Conservation (phyloP, 2,329 filamentous ascomycete genomes). For the Trichoderma simmonsii region DNA sequence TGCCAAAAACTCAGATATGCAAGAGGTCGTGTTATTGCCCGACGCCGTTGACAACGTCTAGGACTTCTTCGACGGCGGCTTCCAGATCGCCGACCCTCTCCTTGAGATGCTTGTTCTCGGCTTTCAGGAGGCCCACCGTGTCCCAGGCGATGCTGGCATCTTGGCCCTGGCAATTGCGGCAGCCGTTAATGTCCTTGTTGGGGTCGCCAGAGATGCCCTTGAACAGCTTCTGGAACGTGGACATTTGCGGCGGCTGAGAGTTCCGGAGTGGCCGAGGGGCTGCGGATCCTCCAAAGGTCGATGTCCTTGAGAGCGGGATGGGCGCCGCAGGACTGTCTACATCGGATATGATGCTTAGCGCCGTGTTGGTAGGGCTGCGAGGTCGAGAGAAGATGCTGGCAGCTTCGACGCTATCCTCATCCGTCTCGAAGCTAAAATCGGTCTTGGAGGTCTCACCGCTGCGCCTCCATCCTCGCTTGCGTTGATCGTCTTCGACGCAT, state of each 20-base stretch:
- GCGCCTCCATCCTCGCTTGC: constrained; percentile 40
- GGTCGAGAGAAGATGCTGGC: constrained; percentile 61
- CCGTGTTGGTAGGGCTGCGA: constrained; percentile 53
- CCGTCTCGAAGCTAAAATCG: constrained; percentile 47
- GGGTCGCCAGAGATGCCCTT: constrained; percentile 41
- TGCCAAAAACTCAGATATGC: constrained; percentile 13
- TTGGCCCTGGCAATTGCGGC: constrained; percentile 56
- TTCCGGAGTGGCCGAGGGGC: constrained; percentile 36
- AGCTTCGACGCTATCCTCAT: constrained; percentile 47
- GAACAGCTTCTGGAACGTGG: constrained; percentile 42
- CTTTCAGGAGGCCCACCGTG: constrained; percentile 57
- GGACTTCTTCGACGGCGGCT: constrained; percentile 56
- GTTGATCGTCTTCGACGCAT: constrained; percentile 50
- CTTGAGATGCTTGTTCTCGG: constrained; percentile 62
- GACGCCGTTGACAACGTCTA: constrained; percentile 58
- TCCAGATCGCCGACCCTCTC: constrained; percentile 57
- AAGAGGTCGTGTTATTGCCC: constrained; percentile 34
- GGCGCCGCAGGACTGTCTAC: constrained; percentile 23
- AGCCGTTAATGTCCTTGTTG: constrained; percentile 35
- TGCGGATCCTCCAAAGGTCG: constrained; percentile 23
- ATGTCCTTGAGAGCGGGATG: constrained; percentile 24
- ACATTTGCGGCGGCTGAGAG: constrained; percentile 30
- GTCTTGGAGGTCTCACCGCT: constrained; percentile 44
- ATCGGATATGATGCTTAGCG: constrained; percentile 36
- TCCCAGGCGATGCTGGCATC: constrained; percentile 62